Evolutionary conservation across 2,329 filamentous ascomycete species (phyloP), one percentile per base, ranked within the genome.

Genomic region (Aspergillus quadricinctus): DNA sequence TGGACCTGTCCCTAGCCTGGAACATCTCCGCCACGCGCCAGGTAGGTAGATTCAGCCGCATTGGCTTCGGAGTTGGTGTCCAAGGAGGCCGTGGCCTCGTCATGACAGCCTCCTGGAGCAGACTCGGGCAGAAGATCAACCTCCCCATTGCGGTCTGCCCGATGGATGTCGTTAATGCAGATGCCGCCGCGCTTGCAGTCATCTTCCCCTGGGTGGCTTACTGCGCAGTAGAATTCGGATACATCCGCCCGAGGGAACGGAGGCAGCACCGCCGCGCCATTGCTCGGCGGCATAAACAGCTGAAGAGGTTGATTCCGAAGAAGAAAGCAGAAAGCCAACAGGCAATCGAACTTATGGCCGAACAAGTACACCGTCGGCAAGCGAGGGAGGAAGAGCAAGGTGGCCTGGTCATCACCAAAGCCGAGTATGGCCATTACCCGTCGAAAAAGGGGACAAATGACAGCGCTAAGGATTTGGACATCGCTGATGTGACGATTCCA

Each of bases 401-500:
- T 14, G 76, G 76, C 2, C 58, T 78, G 48, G 67, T 77, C 11
- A 71, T 78, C 21, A 63, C 67, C 40, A 71, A 69, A 55, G 76
- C 76, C 1, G 70, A 75, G 57, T 78, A 77, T 60, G 75, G 74
- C 8, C 68, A 72, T 59, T 62, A 67, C 43, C 68, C 73, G 7
- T 61, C 66, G 31, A 62, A 59, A 23, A 68, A 66, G 57, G 68
- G 66, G 48, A 54, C 55, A 8, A 63, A 64, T 29, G 54, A 51
- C 11, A 63, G 60, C 14, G 60, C 57, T 19, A 60, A 54, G 8
- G 67, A 70, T 28, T 57, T 63, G 21, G 65, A 69, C 28, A 57
- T 69, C 3, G 67, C 69, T 14, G 74, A 78, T 64, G 76, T 77
- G 29, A 77, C 75, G 2, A 70, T 77, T 31, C 72, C 76, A 4